Evolutionary conservation across 495 filamentous ascomycete species (phyloP).

Genomic region (Aspergillus cavernicola): DNA sequence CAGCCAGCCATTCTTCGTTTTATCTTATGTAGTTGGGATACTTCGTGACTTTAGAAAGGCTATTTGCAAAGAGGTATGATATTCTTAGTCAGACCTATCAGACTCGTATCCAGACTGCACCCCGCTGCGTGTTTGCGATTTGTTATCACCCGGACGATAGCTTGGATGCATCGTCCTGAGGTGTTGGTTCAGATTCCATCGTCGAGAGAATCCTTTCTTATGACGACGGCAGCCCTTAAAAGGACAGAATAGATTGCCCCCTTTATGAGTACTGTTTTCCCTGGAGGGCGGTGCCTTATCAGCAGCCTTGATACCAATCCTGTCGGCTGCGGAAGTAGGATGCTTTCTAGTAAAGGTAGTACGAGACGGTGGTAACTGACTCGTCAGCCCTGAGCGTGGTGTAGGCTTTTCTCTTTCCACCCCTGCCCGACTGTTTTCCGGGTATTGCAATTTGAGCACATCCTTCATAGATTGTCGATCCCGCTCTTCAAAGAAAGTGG

Average conservation of each 20-base stretch:
- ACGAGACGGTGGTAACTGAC: constrained; percentile 1
- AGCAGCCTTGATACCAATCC: background rate
- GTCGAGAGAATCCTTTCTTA: constrained; percentile 32
- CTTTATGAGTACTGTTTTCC: constrained; percentile 30
- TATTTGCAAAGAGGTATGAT: no score
- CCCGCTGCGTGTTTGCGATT: background rate
- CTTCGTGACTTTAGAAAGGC: background rate
- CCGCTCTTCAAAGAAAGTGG: background rate
- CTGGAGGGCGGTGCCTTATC: constrained; percentile 7
- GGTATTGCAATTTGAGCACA: background rate
- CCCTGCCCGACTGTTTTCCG: background rate
- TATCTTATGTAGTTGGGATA: background rate
- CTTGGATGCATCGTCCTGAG: constrained; percentile 31
- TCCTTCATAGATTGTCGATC: background rate
- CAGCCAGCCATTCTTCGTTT: no score
- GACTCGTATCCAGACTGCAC: background rate
- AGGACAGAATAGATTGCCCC: constrained; percentile 33
- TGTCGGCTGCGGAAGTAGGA: constrained; percentile 13
- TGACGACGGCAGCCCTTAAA: constrained; percentile 28
- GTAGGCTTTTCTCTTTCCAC: background rate
- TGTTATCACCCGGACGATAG: constrained; percentile 7
- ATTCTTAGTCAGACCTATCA: background rate
- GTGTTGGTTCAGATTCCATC: constrained; percentile 41
- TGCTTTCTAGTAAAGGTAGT: constrained; percentile 5
- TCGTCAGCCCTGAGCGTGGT: background rate